phyloP scores from a whole-genome alignment of 2,329 filamentous ascomycete genomes.

The Neonectria faginata region DNA sequence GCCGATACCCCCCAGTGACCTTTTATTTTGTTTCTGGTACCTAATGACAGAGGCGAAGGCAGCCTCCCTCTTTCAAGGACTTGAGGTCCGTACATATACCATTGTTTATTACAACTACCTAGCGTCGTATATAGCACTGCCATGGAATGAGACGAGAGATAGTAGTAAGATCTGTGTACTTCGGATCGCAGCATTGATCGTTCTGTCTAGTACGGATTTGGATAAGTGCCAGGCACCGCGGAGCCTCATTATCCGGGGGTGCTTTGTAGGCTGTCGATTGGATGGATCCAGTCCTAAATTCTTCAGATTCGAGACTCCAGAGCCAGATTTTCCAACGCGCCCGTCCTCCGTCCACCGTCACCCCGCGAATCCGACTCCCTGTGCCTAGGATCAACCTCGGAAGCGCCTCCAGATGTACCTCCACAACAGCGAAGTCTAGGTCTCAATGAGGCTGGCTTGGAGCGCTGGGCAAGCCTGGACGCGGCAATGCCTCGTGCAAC shows the following conservation, averaged over 20 bases:
- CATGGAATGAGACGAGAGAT: too few relatives aligned
- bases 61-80: constrained; percentile 12
- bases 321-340: background rate
- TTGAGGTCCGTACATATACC: constrained; percentile 11
- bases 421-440: constrained; percentile 35
- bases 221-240: constrained; percentile 17
- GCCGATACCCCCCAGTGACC: constrained; percentile 46
- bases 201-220: too few relatives aligned
- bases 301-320: background rate
- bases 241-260: constrained; percentile 1
- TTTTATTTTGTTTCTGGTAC: constrained; percentile 40
- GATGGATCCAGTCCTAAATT: constrained; percentile 1
- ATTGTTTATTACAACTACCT: constrained; percentile 3
- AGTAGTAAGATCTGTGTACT: background rate
- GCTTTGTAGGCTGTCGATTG: background rate
- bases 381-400: constrained; percentile 12
- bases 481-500: constrained; percentile 49
- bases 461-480: constrained; percentile 53
- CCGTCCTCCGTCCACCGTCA: background rate
- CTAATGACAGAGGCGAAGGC: constrained; percentile 1
- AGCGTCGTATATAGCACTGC: background rate
- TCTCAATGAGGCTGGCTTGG: constrained; percentile 54
- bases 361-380: background rate
- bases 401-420: constrained; percentile 40
- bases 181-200: background rate